phyloP scores from a whole-genome alignment of 768 basidiomycete species.

The Kwoniella heveanensis region DNA sequence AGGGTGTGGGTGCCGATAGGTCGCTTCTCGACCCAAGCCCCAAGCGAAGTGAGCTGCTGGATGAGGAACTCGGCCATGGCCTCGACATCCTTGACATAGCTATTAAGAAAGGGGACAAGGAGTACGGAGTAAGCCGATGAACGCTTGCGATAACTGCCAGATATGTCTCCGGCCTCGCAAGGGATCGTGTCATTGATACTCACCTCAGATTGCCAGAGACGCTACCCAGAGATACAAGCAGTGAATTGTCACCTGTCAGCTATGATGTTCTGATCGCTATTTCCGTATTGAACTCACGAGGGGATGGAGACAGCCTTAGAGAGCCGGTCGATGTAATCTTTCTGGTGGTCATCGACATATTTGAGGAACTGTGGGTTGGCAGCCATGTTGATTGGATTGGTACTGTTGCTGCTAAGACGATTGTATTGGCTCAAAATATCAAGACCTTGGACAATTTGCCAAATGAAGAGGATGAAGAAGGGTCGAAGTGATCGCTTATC shows the following conservation, averaged over 20 bases:
- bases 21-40: constrained; percentile 72
- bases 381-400: constrained; percentile 35
- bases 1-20: constrained; percentile 76
- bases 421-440: neutral
- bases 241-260: neutral
- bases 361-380: constrained; percentile 54
- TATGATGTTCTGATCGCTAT: neutral
- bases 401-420: neutral
- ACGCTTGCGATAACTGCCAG: neutral
- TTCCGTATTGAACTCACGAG: constrained; percentile 57
- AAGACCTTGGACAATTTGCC: neutral
- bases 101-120: constrained; percentile 53
- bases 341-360: constrained; percentile 71
- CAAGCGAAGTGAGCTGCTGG: constrained; percentile 70
- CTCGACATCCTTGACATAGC: constrained; percentile 73
- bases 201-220: constrained; percentile 56
- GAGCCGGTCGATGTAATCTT: constrained; percentile 75
- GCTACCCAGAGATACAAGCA: constrained; percentile 20
- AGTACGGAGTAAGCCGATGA: constrained; percentile 57
- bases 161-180: no score
- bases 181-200: constrained; percentile 14
- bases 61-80: constrained; percentile 85
- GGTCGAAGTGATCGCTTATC: neutral
- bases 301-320: constrained; percentile 81
- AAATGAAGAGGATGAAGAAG: neutral